Percentiles rank a stretch among this genome's conserved stretches.
These are phyloP conservation scores for Candida sanyaensis DNA, from an alignment of 1,139 yeast genomes.

Conservation along the genomic window DNA sequence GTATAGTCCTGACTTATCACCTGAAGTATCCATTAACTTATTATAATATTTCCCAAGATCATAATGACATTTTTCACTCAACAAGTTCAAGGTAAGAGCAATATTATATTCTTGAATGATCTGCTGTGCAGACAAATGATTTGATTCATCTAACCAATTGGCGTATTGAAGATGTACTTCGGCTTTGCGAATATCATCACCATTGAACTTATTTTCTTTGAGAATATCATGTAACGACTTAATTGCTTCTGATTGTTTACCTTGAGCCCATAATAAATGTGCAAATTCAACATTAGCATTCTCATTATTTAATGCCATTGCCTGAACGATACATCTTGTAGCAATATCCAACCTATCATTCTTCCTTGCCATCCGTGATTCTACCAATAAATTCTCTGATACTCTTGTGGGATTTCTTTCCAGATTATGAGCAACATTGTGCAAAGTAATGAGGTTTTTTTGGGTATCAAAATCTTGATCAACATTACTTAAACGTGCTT, in stretches of 20 bases:
- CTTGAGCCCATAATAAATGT: conserved; percentile 85
- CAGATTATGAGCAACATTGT: conserved; percentile 56
- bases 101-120: conserved; percentile 69
- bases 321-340: conserved; percentile 69
- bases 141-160: conserved; percentile 86
- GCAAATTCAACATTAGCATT: conserved; percentile 80
- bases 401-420: conserved; percentile 30
- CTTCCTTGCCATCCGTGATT: conserved; percentile 69
- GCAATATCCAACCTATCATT: conserved; percentile 74
- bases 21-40: conserved; percentile 67
- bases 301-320: conserved; percentile 51
- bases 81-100: conserved; percentile 56
- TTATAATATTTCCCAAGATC: conserved; percentile 79
- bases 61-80: conserved; percentile 82
- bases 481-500: conserved; percentile 45
- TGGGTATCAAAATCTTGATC: conserved; percentile 66
- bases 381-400: conserved; percentile 55
- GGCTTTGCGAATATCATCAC: conserved; percentile 32
- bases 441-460: conserved; percentile 61
- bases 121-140: conserved; percentile 76
- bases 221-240: conserved; percentile 56
- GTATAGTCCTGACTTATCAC: conserved; percentile 57
- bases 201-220: conserved; percentile 17
- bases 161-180: conserved; percentile 75
- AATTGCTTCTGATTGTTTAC: conserved; percentile 85